These are phyloP conservation scores for Russula emetica DNA, from an alignment of 768 basidiomycete genomes.

Conservation along the genomic window DNA sequence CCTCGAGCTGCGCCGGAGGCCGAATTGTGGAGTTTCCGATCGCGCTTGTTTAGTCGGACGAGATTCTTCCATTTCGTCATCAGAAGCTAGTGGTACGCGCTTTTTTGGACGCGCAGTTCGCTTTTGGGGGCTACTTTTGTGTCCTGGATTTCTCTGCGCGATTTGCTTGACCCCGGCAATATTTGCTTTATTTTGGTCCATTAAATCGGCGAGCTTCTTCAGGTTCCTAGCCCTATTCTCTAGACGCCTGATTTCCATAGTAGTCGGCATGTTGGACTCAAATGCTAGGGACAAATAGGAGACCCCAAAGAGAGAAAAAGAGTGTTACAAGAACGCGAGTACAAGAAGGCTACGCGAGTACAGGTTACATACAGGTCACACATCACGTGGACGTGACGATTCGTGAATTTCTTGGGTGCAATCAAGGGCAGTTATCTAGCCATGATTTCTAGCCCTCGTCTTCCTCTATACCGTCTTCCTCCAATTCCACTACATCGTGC, in stretches of 20 bases:
- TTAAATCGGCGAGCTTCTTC: conserved; percentile 6
- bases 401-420: not conserved
- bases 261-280: conserved; percentile 24
- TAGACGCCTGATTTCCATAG: conserved; percentile 16
- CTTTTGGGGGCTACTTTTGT: conserved; percentile 2
- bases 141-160: not conserved
- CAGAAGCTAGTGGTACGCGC: conserved; percentile 1
- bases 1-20: conserved; percentile 62
- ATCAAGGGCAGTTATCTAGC: too few relatives aligned
- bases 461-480: conserved; percentile 25
- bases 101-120: not conserved
- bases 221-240: conserved; percentile 13
- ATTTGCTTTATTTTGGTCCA: conserved; percentile 1
- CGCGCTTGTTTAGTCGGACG: conserved; percentile 14
- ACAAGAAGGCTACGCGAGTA: not conserved
- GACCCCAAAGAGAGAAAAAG: too few relatives aligned
- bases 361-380: not conserved
- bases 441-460: conserved; percentile 15
- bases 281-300: not conserved
- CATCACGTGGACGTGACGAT: conserved; percentile 21
- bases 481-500: conserved; percentile 25
- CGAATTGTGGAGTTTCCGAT: conserved; percentile 23
- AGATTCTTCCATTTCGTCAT: not conserved
- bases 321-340: not conserved
- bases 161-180: conserved; percentile 9